Conservation (phyloP, 2,329 filamentous ascomycete genomes). For the Botrytis aclada region DNA sequence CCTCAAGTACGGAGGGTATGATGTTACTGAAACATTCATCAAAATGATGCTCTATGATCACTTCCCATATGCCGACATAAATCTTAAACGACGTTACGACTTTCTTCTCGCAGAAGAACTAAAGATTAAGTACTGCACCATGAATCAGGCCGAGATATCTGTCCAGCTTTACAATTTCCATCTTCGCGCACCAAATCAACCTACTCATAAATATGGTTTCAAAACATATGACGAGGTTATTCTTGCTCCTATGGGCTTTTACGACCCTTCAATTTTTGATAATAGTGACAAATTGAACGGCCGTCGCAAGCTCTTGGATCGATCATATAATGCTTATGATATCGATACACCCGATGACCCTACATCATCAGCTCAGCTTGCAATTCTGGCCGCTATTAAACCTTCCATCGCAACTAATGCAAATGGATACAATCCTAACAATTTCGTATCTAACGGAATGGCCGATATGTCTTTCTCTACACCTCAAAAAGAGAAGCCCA, state of each 20-base stretch:
- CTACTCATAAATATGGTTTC: conserved; percentile 90
- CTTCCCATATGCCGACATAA: conserved; percentile 94
- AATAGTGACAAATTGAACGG: conserved; percentile 74
- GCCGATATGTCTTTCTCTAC: conserved; percentile 48
- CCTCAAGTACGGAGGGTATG: conserved; percentile 86
- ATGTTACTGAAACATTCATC: conserved; percentile 91
- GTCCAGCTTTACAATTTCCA: conserved; percentile 90
- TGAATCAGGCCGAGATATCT: conserved; percentile 85
- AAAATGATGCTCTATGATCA: conserved; percentile 98
- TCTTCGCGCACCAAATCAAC: conserved; percentile 79
- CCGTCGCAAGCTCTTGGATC: conserved; percentile 76
- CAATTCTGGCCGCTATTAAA: conserved; percentile 57
- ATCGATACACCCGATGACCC: conserved; percentile 85
- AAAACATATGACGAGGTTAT: conserved; percentile 97
- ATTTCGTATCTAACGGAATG: conserved; percentile 35
- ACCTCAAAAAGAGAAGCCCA: conserved; percentile 60
- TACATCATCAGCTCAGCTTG: conserved; percentile 76
- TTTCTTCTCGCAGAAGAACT: conserved; percentile 92
- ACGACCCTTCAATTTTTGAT: conserved; percentile 84
- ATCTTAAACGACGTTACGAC: conserved; percentile 84
- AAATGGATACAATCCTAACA: conserved; percentile 42
- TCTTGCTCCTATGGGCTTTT: conserved; percentile 92
- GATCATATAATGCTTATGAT: conserved; percentile 93
- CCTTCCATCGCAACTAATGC: conserved; percentile 51
- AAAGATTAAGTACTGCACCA: conserved; percentile 88